phyloP scores from a whole-genome alignment of 2,329 filamentous ascomycete genomes.

The Hortaea werneckii region DNA sequence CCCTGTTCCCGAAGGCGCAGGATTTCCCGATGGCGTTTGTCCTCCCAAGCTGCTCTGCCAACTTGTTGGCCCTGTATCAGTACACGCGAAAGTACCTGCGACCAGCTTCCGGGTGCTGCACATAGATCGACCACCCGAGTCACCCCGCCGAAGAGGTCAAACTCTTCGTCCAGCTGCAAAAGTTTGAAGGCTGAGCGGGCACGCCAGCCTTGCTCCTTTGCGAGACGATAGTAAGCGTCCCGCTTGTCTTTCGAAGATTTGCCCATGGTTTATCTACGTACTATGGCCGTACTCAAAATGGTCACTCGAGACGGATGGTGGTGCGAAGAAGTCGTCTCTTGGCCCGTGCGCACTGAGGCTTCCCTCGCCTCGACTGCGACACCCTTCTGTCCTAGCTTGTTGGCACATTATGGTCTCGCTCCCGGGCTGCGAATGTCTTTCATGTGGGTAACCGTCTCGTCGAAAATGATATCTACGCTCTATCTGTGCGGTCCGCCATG shows the following conservation, averaged over 20 bases:
- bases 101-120: slow-evolving; percentile 93
- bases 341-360: too few species aligned
- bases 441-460: too few species aligned
- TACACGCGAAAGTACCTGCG: slow-evolving; percentile 86
- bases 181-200: slow-evolving; percentile 95
- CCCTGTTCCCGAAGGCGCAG: slow-evolving; percentile 9
- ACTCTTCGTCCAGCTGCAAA: slow-evolving; percentile 90
- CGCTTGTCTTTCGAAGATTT: slow-evolving; percentile 99
- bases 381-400: too few species aligned
- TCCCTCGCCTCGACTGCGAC: too few species aligned
- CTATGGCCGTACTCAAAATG: too few species aligned
- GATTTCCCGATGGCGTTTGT: slow-evolving; percentile 54
- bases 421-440: too few species aligned
- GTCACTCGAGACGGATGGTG: too few species aligned
- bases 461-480: too few species aligned
- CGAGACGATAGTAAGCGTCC: slow-evolving; percentile 93
- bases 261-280: slow-evolving; percentile 14
- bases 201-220: slow-evolving; percentile 98
- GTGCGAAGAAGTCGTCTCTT: too few species aligned
- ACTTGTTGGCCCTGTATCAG: slow-evolving; percentile 91
- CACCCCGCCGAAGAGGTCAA: slow-evolving; percentile 83
- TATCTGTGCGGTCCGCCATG: too few species aligned
- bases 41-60: slow-evolving; percentile 75
- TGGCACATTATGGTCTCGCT: too few species aligned
- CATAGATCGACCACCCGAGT: slow-evolving; percentile 92